A percentile compares a stretch with the other conserved stretches of the same genome.
phyloP scores from a whole-genome alignment of 805 yeast species.

The Metschnikowia picachoensis region DNA sequence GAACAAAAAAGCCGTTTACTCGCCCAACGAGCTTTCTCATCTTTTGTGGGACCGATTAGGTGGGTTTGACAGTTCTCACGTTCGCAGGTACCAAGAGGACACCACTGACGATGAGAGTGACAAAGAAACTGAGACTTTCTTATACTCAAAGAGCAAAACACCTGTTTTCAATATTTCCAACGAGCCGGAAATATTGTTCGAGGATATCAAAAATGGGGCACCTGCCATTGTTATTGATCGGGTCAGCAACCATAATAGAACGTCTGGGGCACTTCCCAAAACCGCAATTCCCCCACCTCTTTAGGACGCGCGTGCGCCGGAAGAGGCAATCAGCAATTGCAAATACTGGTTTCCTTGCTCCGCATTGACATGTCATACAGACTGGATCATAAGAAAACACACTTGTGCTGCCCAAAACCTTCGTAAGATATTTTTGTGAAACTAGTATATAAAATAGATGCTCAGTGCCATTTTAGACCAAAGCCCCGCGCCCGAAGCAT shows the following conservation, averaged over 20 bases:
- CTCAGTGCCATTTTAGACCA: background rate
- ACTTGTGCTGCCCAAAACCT: too few species aligned
- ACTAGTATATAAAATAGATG: too few species aligned
- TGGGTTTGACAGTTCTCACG: conserved; percentile 34
- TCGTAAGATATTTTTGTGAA: too few species aligned
- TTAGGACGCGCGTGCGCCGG: too few species aligned
- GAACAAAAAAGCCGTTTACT: conserved; percentile 29
- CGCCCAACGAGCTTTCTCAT: conserved; percentile 40
- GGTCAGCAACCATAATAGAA: conserved; percentile 19
- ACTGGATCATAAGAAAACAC: too few species aligned
- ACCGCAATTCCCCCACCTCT: conserved; percentile 35
- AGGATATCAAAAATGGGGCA: conserved; percentile 34
- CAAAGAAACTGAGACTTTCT: background rate
- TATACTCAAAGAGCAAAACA: background rate
- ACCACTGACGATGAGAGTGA: conserved; percentile 10
- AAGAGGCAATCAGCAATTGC: too few species aligned
- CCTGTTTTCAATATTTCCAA: conserved; percentile 21
- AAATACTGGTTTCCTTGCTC: too few species aligned
- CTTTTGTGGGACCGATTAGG: conserved; percentile 43
- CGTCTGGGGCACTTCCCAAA: conserved; percentile 22
- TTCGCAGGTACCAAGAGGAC: conserved; percentile 26
- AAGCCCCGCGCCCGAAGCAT: background rate
- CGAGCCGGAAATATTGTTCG: conserved; percentile 37
- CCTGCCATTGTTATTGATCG: conserved; percentile 41
- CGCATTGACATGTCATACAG: too few species aligned